Conservation (phyloP, 176 grass and related monocot species). For the Areca catechu region DNA sequence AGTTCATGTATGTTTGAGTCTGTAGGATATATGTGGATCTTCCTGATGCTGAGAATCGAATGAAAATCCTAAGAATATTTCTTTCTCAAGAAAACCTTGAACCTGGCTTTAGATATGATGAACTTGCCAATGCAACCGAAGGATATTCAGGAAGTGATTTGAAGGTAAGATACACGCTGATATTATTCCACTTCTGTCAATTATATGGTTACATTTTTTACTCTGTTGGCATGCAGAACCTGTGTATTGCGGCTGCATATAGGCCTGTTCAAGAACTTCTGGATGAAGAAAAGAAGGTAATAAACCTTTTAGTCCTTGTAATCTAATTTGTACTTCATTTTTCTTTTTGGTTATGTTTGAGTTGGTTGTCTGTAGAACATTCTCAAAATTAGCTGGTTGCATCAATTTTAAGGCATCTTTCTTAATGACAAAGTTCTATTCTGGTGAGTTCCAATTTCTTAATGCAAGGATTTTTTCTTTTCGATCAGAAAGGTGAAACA, state of each 20-base stretch:
- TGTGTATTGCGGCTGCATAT: slow-evolving; percentile 88
- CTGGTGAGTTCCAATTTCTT: neutral
- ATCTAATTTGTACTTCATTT: neutral
- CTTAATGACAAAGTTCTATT: too few relatives aligned
- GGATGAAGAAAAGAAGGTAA: slow-evolving; percentile 70
- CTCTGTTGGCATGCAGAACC: slow-evolving; percentile 48
- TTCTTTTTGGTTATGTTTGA: neutral
- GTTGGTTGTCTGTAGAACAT: too few relatives aligned
- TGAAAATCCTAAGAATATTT: slow-evolving; percentile 82
- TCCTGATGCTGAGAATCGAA: slow-evolving; percentile 70
- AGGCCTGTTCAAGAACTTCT: slow-evolving; percentile 89
- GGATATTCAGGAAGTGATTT: slow-evolving; percentile 97
- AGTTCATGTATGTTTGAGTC: neutral
- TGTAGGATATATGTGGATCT: slow-evolving; percentile 90
- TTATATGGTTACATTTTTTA: slow-evolving; percentile 14
- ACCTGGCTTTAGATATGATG: slow-evolving; percentile 58
- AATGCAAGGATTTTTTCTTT: neutral
- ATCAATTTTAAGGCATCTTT: too few relatives aligned
- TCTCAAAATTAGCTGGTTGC: too few relatives aligned
- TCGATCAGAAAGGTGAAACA: slow-evolving; percentile 33
- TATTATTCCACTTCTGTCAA: slow-evolving; percentile 10
- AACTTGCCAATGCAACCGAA: slow-evolving; percentile 82
- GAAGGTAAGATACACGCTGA: slow-evolving; percentile 36
- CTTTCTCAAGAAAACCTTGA: slow-evolving; percentile 91
- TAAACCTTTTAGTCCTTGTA: neutral